Conservation (phyloP, 208 protist species). For the Hexamita inflata region DNA sequence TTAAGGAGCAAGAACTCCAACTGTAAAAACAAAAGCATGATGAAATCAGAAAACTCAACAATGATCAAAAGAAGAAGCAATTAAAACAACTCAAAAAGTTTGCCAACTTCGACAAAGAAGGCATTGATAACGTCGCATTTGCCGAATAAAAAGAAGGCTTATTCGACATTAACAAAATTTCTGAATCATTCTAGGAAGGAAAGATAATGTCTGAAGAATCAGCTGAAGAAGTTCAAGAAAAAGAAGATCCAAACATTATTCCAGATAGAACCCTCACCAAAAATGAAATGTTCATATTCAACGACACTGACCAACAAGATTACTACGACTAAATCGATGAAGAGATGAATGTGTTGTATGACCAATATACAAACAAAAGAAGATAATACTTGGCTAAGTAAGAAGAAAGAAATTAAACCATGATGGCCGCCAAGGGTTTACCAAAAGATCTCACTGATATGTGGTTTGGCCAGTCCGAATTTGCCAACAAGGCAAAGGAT, state of each 20-base stretch:
- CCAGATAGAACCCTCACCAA: background rate
- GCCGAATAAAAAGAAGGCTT: background rate
- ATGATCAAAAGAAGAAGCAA: background rate
- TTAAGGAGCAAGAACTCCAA: too few relatives aligned
- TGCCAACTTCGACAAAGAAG: background rate
- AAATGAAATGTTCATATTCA: background rate
- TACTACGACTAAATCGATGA: constrained; percentile 9
- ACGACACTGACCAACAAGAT: background rate
- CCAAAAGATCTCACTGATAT: too few relatives aligned
- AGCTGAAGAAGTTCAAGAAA: background rate
- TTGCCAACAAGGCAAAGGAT: background rate
- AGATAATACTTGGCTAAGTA: too few relatives aligned
- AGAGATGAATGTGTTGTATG: background rate
- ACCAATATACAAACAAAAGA: background rate
- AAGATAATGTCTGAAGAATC: background rate
- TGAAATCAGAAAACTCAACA: background rate
- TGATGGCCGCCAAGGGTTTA: too few relatives aligned
- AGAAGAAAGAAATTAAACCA: too few relatives aligned
- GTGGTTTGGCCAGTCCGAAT: background rate
- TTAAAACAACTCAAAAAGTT: background rate
- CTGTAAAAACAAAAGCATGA: background rate
- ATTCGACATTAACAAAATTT: background rate
- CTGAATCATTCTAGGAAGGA: background rate
- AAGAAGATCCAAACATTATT: background rate
- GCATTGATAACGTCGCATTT: background rate